Evolutionary conservation across 2,329 filamentous ascomycete genomes (phyloP).

Genomic region (Plectosphaerella plurivora): DNA sequence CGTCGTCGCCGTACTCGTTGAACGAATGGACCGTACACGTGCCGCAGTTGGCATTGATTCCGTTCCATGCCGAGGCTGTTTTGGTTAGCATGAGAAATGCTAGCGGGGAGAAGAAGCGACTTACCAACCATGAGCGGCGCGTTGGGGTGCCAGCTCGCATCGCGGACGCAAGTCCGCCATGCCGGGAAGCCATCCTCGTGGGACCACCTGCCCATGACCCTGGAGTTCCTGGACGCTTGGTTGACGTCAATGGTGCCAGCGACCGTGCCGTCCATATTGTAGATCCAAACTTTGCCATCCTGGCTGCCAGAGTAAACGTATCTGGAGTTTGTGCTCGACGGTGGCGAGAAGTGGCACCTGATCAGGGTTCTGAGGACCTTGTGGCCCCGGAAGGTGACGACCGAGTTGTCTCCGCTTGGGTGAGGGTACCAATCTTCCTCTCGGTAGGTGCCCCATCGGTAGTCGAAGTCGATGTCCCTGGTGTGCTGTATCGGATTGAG

Average conservation of each 20-base stretch:
- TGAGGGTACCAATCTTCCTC: slow-evolving; percentile 65
- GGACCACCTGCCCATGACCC: slow-evolving; percentile 52
- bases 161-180: slow-evolving; percentile 78
- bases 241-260: slow-evolving; percentile 76
- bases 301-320: slow-evolving; percentile 93
- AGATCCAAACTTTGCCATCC: slow-evolving; percentile 86
- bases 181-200: slow-evolving; percentile 49
- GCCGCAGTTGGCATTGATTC: slow-evolving; percentile 66
- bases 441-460: slow-evolving; percentile 64
- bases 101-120: slow-evolving; percentile 17
- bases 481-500: slow-evolving; percentile 53
- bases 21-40: slow-evolving; percentile 77
- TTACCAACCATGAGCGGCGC: slow-evolving; percentile 70
- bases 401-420: slow-evolving; percentile 73
- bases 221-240: slow-evolving; percentile 59
- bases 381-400: slow-evolving; percentile 93
- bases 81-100: background rate
- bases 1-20: slow-evolving; percentile 61
- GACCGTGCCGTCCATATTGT: slow-evolving; percentile 86
- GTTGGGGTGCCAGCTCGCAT: slow-evolving; percentile 87
- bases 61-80: slow-evolving; percentile 77
- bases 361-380: slow-evolving; percentile 86
- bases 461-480: slow-evolving; percentile 62
- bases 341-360: slow-evolving; percentile 90
- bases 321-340: slow-evolving; percentile 76